phyloP scores from a whole-genome alignment of 306 rosid genomes.

The Begonia fuchsioides region DNA sequence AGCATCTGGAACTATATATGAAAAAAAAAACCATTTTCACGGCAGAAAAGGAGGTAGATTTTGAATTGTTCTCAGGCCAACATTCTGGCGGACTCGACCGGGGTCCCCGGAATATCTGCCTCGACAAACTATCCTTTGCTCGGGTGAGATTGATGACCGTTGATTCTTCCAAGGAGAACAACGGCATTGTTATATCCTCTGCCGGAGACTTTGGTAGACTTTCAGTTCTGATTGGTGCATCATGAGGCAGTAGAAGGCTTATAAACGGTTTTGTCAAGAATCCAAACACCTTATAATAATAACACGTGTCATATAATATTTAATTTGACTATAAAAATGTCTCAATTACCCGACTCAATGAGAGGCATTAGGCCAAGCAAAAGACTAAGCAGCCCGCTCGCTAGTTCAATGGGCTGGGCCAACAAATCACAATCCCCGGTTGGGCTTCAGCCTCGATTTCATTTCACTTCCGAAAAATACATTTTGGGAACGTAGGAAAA shows the following conservation, averaged over 20 bases:
- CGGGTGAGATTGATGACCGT: constrained; percentile 46
- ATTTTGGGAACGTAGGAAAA: too few species aligned
- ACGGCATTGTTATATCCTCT: constrained; percentile 50
- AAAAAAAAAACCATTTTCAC: not conserved
- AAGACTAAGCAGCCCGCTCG: too few species aligned
- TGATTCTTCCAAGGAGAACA: constrained; percentile 60
- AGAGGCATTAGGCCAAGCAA: too few species aligned
- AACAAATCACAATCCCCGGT: too few species aligned
- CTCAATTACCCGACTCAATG: too few species aligned
- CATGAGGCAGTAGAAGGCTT: constrained; percentile 42
- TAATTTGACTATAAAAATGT: not conserved
- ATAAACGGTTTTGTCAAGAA: constrained; percentile 64
- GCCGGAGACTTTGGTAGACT: constrained; percentile 11
- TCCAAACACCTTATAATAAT: constrained; percentile 52
- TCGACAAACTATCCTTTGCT: constrained; percentile 71
- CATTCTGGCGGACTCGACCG: constrained; percentile 10
- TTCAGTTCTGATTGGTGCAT: constrained; percentile 5
- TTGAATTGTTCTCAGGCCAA: constrained; percentile 6
- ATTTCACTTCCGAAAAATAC: too few species aligned
- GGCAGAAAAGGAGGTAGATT: not conserved
- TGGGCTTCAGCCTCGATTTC: too few species aligned
- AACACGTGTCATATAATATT: too few species aligned
- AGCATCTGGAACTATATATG: not conserved
- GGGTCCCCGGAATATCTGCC: constrained; percentile 84
- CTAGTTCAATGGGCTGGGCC: too few species aligned